These are phyloP conservation scores for Rhizopus stolonifer DNA, from an alignment of 371 early-diverging fungal species.

Conservation along the genomic window DNA sequence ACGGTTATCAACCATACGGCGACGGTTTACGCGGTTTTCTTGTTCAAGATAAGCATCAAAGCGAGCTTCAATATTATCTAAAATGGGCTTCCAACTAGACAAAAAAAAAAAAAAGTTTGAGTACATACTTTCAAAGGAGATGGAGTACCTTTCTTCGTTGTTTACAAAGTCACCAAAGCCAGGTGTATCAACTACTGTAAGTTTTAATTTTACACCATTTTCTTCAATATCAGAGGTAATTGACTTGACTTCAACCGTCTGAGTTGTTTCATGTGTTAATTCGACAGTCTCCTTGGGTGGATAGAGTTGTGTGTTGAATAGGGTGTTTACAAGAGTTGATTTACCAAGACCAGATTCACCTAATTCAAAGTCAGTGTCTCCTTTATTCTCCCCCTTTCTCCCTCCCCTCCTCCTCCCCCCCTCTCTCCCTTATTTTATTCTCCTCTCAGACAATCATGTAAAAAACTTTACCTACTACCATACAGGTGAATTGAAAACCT, in stretches of 20 bases:
- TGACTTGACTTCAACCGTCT: conserved; percentile 93
- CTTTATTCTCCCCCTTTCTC: neutral
- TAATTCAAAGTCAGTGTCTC: conserved; percentile 24
- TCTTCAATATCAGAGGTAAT: conserved; percentile 87
- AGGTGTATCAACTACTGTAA: conserved; percentile 95
- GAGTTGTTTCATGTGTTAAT: conserved; percentile 81
- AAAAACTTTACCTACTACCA: conserved; percentile 93
- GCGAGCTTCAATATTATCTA: conserved; percentile 94
- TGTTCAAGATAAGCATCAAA: conserved; percentile 95
- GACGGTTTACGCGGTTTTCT: conserved; percentile 88
- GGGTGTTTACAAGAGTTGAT: conserved; percentile 98
- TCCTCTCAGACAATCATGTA: no score
- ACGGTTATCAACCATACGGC: conserved; percentile 86
- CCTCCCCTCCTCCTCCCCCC: neutral
- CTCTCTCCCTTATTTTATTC: neutral
- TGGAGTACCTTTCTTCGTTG: conserved; percentile 82
- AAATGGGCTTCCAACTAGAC: conserved; percentile 89
- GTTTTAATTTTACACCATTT: conserved; percentile 87
- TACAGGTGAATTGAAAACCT: conserved; percentile 98
- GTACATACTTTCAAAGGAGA: conserved; percentile 1
- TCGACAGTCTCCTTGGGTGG: conserved; percentile 82
- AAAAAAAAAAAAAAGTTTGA: neutral
- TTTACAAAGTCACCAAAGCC: conserved; percentile 95
- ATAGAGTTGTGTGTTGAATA: conserved; percentile 94
- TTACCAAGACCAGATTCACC: conserved; percentile 99